phyloP scores from a whole-genome alignment of 352 stramenopile genomes.

The Phytophthora tentaculata region DNA sequence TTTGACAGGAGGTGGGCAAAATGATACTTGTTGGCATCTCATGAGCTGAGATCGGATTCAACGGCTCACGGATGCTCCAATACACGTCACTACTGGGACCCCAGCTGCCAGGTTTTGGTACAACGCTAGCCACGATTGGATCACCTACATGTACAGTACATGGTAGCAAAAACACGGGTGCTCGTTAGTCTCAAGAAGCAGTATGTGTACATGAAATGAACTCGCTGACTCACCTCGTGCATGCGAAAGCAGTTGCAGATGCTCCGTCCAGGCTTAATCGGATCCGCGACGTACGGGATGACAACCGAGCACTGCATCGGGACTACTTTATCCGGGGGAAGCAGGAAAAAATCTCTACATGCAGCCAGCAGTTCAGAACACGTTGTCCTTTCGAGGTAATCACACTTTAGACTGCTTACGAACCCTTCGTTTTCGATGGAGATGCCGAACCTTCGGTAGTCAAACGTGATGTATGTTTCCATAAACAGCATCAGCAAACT shows the following conservation, averaged over 20 bases:
- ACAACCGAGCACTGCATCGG: slow-evolving; percentile 48
- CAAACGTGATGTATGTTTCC: slow-evolving; percentile 87
- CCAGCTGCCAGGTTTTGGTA: slow-evolving; percentile 49
- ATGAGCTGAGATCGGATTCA: slow-evolving; percentile 1
- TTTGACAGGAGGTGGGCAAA: slow-evolving; percentile 10
- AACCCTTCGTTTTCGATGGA: slow-evolving; percentile 78
- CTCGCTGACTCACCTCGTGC: slow-evolving; percentile 53
- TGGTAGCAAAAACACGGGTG: too few relatives aligned
- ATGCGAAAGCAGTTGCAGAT: slow-evolving; percentile 88
- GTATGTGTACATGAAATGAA: background rate
- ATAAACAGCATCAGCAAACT: slow-evolving; percentile 80
- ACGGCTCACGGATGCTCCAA: slow-evolving; percentile 26
- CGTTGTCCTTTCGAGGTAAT: background rate
- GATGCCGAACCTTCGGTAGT: slow-evolving; percentile 84
- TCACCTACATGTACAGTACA: slow-evolving; percentile 34
- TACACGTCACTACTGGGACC: slow-evolving; percentile 33
- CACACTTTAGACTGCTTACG: slow-evolving; percentile 7
- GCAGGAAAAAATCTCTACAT: slow-evolving; percentile 73
- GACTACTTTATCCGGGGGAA: slow-evolving; percentile 53
- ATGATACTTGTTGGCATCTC: slow-evolving; percentile 4
- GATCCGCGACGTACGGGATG: slow-evolving; percentile 75
- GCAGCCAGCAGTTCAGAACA: slow-evolving; percentile 2
- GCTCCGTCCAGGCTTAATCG: slow-evolving; percentile 65
- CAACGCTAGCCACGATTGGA: slow-evolving; percentile 51
- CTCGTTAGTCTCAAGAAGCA: background rate